Evolutionary conservation across 2,329 filamentous ascomycete species (phyloP), one percentile per base, ranked within the genome.

Genomic region (Stachybotrys elegans): DNA sequence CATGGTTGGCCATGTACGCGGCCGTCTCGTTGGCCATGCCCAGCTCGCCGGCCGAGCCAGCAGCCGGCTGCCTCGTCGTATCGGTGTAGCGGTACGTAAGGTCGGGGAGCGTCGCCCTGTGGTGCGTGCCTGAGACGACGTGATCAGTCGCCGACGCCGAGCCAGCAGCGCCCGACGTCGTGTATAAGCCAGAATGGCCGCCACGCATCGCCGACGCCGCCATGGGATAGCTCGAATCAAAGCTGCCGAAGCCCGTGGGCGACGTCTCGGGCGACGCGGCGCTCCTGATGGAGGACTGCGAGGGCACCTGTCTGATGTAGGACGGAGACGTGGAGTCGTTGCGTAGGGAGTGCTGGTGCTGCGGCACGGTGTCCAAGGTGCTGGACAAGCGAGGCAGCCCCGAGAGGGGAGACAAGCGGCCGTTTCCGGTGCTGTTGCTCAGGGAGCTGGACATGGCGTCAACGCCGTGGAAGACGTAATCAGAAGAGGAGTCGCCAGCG

Each of bases 81-180:
- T 61, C 60, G 4, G 50, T 52, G 47, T 63, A 63, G 42, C 59
- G 56, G 52, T 63, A 63, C 19, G 54, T 47, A 45, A 61, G 55
- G 23, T 60, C 54, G 4, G 48, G 44, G 14, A 29, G 35, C 27
- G 29, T 35, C 6, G 29, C 16, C 2, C 53, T 48, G 42, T 49
- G 40, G 3, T 52, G 43, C 19, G 48, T 48, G 6, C 35, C 27
- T 11, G 52, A 20, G n/a, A n/a, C n/a, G 4, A 47, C 40, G 34
- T 22, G 41, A 23, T 11, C 14, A 16, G 21, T 36, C 6, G 21
- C 21, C 16, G 6, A 16, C 11, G 22, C 21, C 21, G 16, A 5
- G 5, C 4, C 21, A 23, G 22, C 22, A 7, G 45, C 21, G 3
- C 45, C 22, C 9, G 42, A 19, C 4, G 47, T 51, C 6, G 50